Evolutionary conservation across 73 alveolate species (phyloP).

Genomic region (Effrenium voratum): DNA sequence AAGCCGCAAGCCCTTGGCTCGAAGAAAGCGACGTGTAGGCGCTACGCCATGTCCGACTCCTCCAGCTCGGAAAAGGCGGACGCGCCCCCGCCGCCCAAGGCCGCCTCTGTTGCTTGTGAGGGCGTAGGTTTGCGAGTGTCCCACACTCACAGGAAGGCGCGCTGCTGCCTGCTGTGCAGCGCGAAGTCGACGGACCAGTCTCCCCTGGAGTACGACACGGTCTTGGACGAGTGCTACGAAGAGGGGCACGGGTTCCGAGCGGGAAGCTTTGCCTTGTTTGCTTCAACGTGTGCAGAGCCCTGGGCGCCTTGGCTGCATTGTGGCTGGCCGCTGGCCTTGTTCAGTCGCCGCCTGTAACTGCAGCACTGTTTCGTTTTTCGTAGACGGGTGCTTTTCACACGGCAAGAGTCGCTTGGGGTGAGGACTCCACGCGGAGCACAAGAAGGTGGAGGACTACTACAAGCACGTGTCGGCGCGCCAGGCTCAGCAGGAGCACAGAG

Average conservation of each 20-base stretch:
- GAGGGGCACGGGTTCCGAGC: neutral
- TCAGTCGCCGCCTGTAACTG: neutral
- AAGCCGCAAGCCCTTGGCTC: neutral
- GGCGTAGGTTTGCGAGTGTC: neutral
- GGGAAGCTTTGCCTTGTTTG: constrained; percentile 4
- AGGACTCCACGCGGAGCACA: constrained; percentile 15
- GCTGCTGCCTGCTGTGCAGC: neutral
- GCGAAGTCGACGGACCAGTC: neutral
- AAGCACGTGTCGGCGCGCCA: neutral
- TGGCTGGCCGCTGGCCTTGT: neutral
- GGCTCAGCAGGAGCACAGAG: neutral
- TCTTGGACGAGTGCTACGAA: constrained; percentile 27
- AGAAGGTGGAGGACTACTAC: neutral
- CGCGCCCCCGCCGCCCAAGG: neutral
- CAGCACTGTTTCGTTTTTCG: neutral
- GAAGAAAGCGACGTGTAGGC: no score
- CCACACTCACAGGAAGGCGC: neutral
- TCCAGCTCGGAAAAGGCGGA: neutral
- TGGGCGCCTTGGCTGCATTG: neutral
- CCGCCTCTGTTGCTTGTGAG: neutral
- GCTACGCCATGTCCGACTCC: neutral
- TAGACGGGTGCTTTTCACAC: no score
- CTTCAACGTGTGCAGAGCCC: constrained; percentile 49
- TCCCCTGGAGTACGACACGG: neutral
- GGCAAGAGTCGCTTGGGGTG: no score